A percentile compares a stretch with the other conserved stretches of the same genome.
Conservation (phyloP, 2,329 filamentous ascomycete species). For the Paecilomyces formosus region DNA sequence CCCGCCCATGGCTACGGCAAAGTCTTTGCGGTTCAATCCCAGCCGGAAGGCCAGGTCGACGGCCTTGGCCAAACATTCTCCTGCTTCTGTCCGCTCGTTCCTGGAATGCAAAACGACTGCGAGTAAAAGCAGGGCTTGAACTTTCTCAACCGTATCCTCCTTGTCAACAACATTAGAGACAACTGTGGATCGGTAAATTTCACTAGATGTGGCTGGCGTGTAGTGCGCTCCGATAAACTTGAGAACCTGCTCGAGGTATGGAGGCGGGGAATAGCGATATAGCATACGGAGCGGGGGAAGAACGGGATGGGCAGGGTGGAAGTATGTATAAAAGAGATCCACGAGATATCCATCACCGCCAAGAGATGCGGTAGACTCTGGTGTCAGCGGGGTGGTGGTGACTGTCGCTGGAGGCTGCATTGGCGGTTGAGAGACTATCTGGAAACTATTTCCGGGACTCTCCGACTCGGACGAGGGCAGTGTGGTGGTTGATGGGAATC, state of each 20-base stretch:
- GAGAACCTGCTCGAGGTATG: conserved; percentile 47
- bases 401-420: neutral
- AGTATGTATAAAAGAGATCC: conserved; percentile 50
- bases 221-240: conserved; percentile 52
- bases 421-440: neutral
- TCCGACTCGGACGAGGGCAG: conserved; percentile 15
- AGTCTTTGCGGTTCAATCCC: conserved; percentile 64
- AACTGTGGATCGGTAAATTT: conserved; percentile 34
- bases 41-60: conserved; percentile 68
- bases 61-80: conserved; percentile 58
- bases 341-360: conserved; percentile 36
- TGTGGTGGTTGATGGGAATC: conserved; percentile 16
- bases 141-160: conserved; percentile 51
- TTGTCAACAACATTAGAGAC: conserved; percentile 23
- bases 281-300: conserved; percentile 42
- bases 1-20: conserved; percentile 56
- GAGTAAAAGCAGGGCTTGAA: conserved; percentile 72
- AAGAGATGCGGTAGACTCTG: conserved; percentile 26
- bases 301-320: conserved; percentile 51
- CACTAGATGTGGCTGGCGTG: conserved; percentile 37
- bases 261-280: conserved; percentile 30
- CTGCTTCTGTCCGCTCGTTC: conserved; percentile 62
- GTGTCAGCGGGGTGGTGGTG: conserved; percentile 22
- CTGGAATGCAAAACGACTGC: conserved; percentile 72
- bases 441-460: conserved; percentile 12